Evolutionary conservation across 768 basidiomycete species (phyloP).

Genomic region (Termitomyces sp.): DNA sequence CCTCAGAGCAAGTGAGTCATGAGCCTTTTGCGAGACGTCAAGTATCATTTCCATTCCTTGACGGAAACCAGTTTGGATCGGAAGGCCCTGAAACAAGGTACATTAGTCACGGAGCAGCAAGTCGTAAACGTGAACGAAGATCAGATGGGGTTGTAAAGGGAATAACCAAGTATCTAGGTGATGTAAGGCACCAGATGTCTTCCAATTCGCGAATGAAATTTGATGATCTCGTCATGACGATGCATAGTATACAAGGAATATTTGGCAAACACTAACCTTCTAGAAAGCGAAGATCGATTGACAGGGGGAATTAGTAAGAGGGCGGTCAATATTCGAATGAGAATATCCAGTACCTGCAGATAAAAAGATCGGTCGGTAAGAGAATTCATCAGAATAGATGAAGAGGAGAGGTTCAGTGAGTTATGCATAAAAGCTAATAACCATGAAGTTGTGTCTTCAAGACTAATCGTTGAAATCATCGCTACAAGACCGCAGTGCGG

Average conservation of each 20-base stretch:
- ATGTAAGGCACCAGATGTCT: conserved; percentile 63
- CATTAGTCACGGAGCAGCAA: conserved; percentile 1
- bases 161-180: conserved; percentile 49
- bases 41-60: conserved; percentile 78
- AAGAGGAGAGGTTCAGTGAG: not conserved
- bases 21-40: conserved; percentile 35
- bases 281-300: conserved; percentile 11
- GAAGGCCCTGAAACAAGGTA: conserved; percentile 39
- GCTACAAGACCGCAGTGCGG: conserved; percentile 14
- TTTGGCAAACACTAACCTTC: conserved; percentile 29
- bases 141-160: conserved; percentile 73
- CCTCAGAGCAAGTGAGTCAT: conserved; percentile 18
- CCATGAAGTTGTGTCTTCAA: conserved; percentile 60
- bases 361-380: conserved; percentile 10
- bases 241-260: not conserved
- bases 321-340: not conserved
- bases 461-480: conserved; percentile 89
- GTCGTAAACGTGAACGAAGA: conserved; percentile 4
- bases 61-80: conserved; percentile 74
- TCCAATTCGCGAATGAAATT: conserved; percentile 65
- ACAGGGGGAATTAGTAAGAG: conserved; percentile 12
- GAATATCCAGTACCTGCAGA: conserved; percentile 15
- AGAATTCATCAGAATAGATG: too few species aligned
- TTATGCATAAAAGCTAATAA: conserved; percentile 1
- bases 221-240: conserved; percentile 43